A percentile compares a stretch with the other conserved stretches of the same genome.
Evolutionary conservation across 768 basidiomycete genomes (phyloP).

Genomic region (Suillus tomentosus): DNA sequence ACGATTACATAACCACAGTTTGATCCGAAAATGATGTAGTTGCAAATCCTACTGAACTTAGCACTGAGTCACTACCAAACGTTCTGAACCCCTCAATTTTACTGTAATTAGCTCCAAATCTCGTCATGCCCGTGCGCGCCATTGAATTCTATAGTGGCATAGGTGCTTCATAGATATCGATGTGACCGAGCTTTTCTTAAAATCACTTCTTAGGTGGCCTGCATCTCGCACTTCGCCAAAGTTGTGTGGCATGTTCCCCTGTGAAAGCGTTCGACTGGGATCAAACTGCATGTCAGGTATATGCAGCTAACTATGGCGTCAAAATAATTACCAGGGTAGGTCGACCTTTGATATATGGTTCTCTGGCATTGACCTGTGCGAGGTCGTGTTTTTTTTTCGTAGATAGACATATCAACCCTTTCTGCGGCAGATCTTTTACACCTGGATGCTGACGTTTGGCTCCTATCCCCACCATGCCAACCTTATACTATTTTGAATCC

Average conservation of each 20-base stretch:
- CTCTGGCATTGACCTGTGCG: background rate
- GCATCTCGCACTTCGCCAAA: constrained; percentile 63
- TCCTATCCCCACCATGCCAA: constrained; percentile 82
- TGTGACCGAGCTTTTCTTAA: background rate
- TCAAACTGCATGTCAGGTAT: constrained; percentile 70
- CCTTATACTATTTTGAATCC: constrained; percentile 83
- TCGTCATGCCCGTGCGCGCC: constrained; percentile 20
- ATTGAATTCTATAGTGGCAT: constrained; percentile 82
- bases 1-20: constrained; percentile 12
- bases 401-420: constrained; percentile 66
- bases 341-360: constrained; percentile 7
- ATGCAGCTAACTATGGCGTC: constrained; percentile 58
- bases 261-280: constrained; percentile 85
- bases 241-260: constrained; percentile 46
- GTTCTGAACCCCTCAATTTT: too few species aligned
- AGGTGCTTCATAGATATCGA: constrained; percentile 43
- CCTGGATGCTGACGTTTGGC: constrained; percentile 65
- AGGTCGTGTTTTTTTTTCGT: constrained; percentile 1
- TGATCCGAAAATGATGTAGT: constrained; percentile 1
- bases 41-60: background rate
- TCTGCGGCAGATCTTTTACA: constrained; percentile 46
- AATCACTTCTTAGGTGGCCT: constrained; percentile 56
- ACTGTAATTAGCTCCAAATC: too few species aligned
- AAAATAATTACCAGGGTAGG: constrained; percentile 53
- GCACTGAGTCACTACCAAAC: too few species aligned